Base-by-base conservation (phyloP, 768 basidiomycete genomes). In the Phlebiopsis flavidoalba region DNA sequence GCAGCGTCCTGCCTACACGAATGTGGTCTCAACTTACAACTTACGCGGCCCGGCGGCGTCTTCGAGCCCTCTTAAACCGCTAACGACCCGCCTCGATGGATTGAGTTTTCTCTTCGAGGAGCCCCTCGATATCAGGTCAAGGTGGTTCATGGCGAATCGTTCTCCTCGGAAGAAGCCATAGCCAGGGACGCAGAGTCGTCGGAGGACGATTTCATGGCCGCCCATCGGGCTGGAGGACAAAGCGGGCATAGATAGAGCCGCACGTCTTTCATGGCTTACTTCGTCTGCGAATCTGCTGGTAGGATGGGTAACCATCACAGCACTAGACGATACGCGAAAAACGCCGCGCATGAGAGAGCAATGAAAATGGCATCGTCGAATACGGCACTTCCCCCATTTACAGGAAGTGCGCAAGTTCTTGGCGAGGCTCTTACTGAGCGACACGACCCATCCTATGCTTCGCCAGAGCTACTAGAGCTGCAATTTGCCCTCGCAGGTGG, bases 361-460 rank as follows among this genome's bases (percentile, higher is more conserved):
- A 56, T 67, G 64, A 54, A 57, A 43, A 58, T n/a, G 66, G 21
- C 52, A n/a, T 71, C 14, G 67, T 71, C 5, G 61, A 66, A 24
- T 67, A 64, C 63, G 67, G 67, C 7, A 69, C 65, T n/a, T 58
- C 56, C 8, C 53, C 49, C 5, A 55, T 61, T 10, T 62, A 65
- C 47, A 65, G 71, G 6, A 6, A 31, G 15, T n/a, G 15, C 21
- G 5, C 22, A 58, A 12, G 60, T 64, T 4, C 59, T 69, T 11
- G 71, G 71, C 2, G 71, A 71, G 48, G 51, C 68, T 1, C 40
- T 72, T 37, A 68, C 71, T 6, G 68, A 71, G 61, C 69, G 1
- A 71, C 70, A 67, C 63, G 68, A 6, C 67, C 70, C 5, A 53
- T 73, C n/a, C 45, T 72, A 71, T 49, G 64, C 24, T 31, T 26